Evolutionary conservation across 2,329 filamentous ascomycete species (phyloP).

Genomic region (Ploettnerulaceae sp.): DNA sequence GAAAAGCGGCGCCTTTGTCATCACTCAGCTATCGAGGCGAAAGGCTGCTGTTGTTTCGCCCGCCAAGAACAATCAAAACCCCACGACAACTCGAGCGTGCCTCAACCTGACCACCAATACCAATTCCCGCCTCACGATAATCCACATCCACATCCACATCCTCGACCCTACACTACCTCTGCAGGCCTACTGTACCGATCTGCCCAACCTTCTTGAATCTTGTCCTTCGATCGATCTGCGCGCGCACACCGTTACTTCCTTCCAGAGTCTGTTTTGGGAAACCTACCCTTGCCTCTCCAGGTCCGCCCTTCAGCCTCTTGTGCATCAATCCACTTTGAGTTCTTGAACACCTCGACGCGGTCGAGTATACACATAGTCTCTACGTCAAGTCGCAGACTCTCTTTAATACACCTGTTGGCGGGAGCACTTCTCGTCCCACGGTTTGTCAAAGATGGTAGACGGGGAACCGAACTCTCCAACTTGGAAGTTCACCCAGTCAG

Average conservation of each 20-base stretch:
- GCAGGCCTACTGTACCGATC: too few relatives aligned
- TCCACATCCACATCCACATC: background rate
- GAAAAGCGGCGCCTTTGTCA: constrained; percentile 8
- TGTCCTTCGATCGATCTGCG: background rate
- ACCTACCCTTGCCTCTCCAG: constrained; percentile 24
- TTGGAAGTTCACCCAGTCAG: constrained; percentile 96
- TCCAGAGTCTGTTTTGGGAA: constrained; percentile 16
- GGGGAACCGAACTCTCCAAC: constrained; percentile 89
- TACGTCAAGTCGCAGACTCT: constrained; percentile 4
- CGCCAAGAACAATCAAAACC: constrained; percentile 20
- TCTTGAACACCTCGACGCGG: constrained; percentile 22
- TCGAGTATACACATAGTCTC: constrained; percentile 20
- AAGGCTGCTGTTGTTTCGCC: constrained; percentile 5
- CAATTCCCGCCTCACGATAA: constrained; percentile 10
- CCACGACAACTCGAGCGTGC: constrained; percentile 20
- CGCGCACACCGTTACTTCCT: constrained; percentile 24
- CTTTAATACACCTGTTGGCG: constrained; percentile 20
- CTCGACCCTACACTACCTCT: constrained; percentile 4
- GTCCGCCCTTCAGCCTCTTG: constrained; percentile 25
- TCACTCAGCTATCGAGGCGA: constrained; percentile 3
- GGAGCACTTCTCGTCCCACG: constrained; percentile 31
- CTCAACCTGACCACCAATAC: constrained; percentile 11
- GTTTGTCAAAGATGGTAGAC: constrained; percentile 79
- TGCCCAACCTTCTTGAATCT: constrained; percentile 3
- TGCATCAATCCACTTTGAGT: constrained; percentile 16